Percentiles rank a stretch among this genome's conserved stretches.
Conservation (phyloP, 1,139 yeast genomes). For the Lodderomyces theae region DNA sequence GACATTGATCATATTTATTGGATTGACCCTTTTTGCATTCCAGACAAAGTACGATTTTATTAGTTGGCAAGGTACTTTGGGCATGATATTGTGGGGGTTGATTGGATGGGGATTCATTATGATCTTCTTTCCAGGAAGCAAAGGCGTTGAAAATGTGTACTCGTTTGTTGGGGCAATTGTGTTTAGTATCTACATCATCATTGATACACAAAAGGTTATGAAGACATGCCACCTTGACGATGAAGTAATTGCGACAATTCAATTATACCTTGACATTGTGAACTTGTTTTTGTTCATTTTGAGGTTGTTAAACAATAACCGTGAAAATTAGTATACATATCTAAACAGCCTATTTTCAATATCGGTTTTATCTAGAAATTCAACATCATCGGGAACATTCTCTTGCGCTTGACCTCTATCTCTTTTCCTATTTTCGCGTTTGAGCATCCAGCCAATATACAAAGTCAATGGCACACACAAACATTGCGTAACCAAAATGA, state of each 20-base stretch:
- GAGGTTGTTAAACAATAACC: slow-evolving; percentile 53
- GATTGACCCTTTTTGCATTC: slow-evolving; percentile 73
- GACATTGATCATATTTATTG: slow-evolving; percentile 68
- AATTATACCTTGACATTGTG: slow-evolving; percentile 75
- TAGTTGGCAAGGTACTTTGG: slow-evolving; percentile 65
- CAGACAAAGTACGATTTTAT: slow-evolving; percentile 82
- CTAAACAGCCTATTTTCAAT: slow-evolving; percentile 33
- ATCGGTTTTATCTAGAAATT: slow-evolving; percentile 39
- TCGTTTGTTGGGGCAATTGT: slow-evolving; percentile 72
- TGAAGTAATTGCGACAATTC: slow-evolving; percentile 75
- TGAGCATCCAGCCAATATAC: slow-evolving; percentile 25
- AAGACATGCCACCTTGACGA: slow-evolving; percentile 83
- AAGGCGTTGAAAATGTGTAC: slow-evolving; percentile 37
- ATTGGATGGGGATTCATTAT: slow-evolving; percentile 71
- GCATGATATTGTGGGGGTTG: slow-evolving; percentile 62
- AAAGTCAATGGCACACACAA: slow-evolving; percentile 32
- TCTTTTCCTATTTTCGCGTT: slow-evolving; percentile 25
- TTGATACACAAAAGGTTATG: slow-evolving; percentile 81
- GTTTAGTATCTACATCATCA: slow-evolving; percentile 68
- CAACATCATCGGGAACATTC: slow-evolving; percentile 19
- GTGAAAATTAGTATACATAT: slow-evolving; percentile 28
- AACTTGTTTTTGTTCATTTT: slow-evolving; percentile 77
- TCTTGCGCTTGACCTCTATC: slow-evolving; percentile 14
- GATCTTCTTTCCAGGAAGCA: slow-evolving; percentile 59
- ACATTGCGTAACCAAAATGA: slow-evolving; percentile 30